phyloP scores from a whole-genome alignment of 2,329 filamentous ascomycete species.

The Hawksworthiomyces lignivorus region DNA sequence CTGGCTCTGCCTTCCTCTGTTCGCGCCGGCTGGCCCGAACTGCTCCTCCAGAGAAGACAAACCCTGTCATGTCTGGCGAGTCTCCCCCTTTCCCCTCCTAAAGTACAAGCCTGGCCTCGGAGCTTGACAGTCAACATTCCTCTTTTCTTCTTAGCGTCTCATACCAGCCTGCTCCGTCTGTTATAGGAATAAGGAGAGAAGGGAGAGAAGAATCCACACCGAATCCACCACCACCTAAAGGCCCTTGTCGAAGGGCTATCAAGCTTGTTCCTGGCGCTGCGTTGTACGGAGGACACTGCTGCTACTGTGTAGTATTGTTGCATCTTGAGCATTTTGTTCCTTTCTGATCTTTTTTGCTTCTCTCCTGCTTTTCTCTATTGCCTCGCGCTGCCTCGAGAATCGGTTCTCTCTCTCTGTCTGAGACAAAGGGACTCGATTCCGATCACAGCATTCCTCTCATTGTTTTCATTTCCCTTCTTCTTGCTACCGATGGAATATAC shows the following conservation, averaged over 20 bases:
- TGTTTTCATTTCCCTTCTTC: no score
- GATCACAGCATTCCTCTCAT: no score
- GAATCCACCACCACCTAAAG: neutral
- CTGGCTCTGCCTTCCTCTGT: no score
- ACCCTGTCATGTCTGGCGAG: neutral
- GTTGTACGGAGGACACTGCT: no score
- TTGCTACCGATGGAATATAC: no score
- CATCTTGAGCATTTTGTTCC: neutral
- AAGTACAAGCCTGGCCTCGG: neutral
- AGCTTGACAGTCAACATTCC: neutral
- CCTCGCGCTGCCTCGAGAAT: no score
- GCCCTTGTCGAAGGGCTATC: neutral
- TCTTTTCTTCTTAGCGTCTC: neutral
- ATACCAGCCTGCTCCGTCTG: no score
- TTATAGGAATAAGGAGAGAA: neutral
- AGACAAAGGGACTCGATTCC: no score
- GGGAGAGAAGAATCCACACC: neutral
- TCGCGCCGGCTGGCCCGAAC: no score
- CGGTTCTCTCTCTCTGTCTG: no score
- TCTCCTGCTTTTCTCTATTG: neutral
- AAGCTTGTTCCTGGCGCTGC: slow-evolving; percentile 1
- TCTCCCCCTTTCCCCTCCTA: neutral
- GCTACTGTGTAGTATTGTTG: no score
- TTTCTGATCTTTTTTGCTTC: neutral
- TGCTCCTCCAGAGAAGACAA: no score